Conservation (phyloP, 2,329 filamentous ascomycete species). For the Metarhizium anisopliae region DNA sequence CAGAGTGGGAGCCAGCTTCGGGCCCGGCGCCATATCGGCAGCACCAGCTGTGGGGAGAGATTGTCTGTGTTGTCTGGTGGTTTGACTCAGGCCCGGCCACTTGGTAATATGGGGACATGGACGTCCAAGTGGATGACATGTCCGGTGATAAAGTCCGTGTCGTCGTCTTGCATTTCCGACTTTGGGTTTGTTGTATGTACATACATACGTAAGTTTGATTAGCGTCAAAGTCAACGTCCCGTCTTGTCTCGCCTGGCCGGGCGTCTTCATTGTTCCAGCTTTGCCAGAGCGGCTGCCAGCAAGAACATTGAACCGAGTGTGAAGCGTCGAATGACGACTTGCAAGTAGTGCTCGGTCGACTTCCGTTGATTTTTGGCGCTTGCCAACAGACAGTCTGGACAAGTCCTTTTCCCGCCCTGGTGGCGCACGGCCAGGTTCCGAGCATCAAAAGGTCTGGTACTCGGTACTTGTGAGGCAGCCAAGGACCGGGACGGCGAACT, state of each 20-base stretch:
- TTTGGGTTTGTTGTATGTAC: background rate
- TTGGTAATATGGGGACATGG: background rate
- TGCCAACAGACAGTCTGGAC: background rate
- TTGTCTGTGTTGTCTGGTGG: background rate
- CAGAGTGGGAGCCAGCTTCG: background rate
- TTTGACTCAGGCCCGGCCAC: background rate
- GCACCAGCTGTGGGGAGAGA: background rate
- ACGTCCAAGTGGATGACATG: background rate
- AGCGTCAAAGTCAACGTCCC: no score
- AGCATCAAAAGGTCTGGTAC: background rate
- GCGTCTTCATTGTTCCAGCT: background rate
- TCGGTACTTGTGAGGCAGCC: no score
- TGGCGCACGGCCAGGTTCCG: conserved; percentile 9
- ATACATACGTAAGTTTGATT: no score
- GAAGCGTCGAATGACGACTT: background rate
- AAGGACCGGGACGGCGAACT: no score
- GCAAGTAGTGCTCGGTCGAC: conserved; percentile 7
- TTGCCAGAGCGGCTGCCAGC: background rate
- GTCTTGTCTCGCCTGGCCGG: no score
- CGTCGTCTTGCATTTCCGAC: background rate
- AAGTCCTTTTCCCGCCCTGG: background rate
- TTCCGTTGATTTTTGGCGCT: conserved; percentile 5
- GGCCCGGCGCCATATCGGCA: conserved; percentile 2
- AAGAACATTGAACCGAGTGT: background rate
- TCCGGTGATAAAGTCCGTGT: background rate